Conservation (phyloP, 768 basidiomycete genomes). For the Amylocystis lapponica region DNA sequence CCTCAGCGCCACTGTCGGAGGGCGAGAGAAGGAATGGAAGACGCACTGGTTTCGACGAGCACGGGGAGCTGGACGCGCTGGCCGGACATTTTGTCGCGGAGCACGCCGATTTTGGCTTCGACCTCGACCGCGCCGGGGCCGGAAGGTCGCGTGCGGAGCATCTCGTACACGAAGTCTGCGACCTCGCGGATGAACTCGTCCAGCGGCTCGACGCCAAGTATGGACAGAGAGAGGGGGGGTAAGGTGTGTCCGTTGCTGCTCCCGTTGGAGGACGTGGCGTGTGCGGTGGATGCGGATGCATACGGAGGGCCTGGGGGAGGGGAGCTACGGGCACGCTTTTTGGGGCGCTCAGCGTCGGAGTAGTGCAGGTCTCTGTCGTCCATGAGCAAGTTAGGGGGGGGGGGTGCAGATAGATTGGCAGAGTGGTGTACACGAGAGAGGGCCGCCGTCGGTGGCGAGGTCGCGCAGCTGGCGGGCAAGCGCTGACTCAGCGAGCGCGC, state of each 20-base stretch:
- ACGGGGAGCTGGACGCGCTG: slow-evolving; percentile 66
- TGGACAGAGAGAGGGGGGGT: slow-evolving; percentile 69
- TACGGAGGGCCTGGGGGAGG: slow-evolving; percentile 19
- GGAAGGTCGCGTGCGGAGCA: slow-evolving; percentile 47
- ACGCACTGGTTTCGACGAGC: slow-evolving; percentile 80
- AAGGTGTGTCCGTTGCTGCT: slow-evolving; percentile 25
- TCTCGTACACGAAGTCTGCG: slow-evolving; percentile 82
- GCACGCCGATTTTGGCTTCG: slow-evolving; percentile 83
- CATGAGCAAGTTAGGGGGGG: slow-evolving; percentile 10
- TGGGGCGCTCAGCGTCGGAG: slow-evolving; percentile 23
- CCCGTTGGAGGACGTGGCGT: slow-evolving; percentile 16
- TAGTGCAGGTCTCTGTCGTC: slow-evolving; percentile 16
- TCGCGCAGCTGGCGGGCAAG: neutral
- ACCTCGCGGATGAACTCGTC: slow-evolving; percentile 93
- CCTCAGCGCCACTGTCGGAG: neutral
- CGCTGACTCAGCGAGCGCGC: neutral
- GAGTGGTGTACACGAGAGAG: neutral
- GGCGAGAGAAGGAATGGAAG: neutral
- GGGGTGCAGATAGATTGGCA: neutral
- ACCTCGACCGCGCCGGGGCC: slow-evolving; percentile 62
- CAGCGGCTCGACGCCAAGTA: slow-evolving; percentile 83
- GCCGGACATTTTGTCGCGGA: slow-evolving; percentile 52
- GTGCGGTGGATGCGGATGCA: slow-evolving; percentile 11
- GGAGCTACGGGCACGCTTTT: slow-evolving; percentile 34
- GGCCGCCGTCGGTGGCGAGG: neutral